Evolutionary conservation across 2,329 filamentous ascomycete species (phyloP).

Genomic region (Dendrostoma leiphaemia): DNA sequence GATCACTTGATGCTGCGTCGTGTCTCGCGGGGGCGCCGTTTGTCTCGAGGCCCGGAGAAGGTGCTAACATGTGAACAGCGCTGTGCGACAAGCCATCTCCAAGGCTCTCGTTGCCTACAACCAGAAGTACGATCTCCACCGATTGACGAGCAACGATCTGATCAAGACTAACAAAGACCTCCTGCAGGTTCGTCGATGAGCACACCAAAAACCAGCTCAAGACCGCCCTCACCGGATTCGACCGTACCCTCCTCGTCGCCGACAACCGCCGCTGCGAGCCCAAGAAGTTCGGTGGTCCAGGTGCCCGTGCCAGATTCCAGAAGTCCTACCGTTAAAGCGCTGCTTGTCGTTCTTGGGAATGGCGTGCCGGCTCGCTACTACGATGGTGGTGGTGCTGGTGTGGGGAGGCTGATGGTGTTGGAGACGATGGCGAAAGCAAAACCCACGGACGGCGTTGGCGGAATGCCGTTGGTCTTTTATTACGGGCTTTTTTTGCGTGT

Average conservation of each 20-base stretch:
- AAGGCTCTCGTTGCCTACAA: constrained; percentile 96
- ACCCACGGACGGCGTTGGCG: constrained; percentile 15
- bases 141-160: background rate
- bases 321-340: constrained; percentile 92
- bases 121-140: constrained; percentile 11
- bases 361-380: constrained; percentile 8
- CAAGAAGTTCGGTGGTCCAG: constrained; percentile 95
- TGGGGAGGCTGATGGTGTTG: constrained; percentile 16
- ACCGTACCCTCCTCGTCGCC: constrained; percentile 77
- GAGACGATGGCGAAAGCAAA: constrained; percentile 9
- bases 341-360: constrained; percentile 9
- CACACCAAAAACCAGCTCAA: constrained; percentile 99
- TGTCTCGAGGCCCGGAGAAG: no score
- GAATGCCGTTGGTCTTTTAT: constrained; percentile 18
- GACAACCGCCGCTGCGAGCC: constrained; percentile 99
- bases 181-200: constrained; percentile 84
- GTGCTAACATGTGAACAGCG: constrained; percentile 36
- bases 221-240: constrained; percentile 85
- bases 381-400: constrained; percentile 29
- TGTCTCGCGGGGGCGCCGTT: no score
- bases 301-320: constrained; percentile 96
- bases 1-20: no score
- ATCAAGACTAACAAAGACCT: background rate
- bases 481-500: constrained; percentile 9
- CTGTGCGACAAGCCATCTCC: constrained; percentile 97